Evolutionary conservation across 2,329 filamentous ascomycete genomes (phyloP), one percentile per base, ranked within the genome.

Genomic region (Diaporthe citriasiana): DNA sequence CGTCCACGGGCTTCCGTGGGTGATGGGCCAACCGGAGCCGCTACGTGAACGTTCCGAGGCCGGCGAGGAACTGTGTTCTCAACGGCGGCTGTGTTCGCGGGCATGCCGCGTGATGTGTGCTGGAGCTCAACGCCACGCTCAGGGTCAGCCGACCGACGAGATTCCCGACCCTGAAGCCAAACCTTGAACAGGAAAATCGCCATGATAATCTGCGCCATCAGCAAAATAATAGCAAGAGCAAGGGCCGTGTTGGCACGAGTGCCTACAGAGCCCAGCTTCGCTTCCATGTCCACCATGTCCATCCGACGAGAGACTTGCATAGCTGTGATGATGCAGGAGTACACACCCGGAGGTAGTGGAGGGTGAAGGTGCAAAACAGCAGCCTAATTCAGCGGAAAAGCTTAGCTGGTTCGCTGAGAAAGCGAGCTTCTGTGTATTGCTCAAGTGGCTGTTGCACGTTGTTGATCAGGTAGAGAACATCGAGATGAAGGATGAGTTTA

Each of bases 111-210:
- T 17, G 30, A 10, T 22, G 25, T 7, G 4, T 50, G 10, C 22
- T 22, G 22, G n/a, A 53, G 47, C 19, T 68, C 47, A 3, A 53
- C 3, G 15, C 60, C 45, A 8, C 45, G 60, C 4, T 66, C 60
- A 9, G 30, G 9, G 4, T 66, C 63, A 8, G 25, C 25, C 8
- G 40, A 8, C 25, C 3, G 19, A 10, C 35, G 45, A 8, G 33
- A 50, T 0, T 3, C 2, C 8, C 30, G 45, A 1, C 1, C 13
- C 7, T 35, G 19, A 3, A 3, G 33, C 45, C 30, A 25, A 1
- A 27, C 3, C 47, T 8, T 38, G 15, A 10, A 40, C 3, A 68
- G 15, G 8, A n/a, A 53, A 15, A 53, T 19, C 4, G 19, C 9
- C 17, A 45, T 27, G 2, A 63, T 2, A 19, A 45, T 7, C 59